phyloP scores from a whole-genome alignment of 192 early-diverging fungal genomes.

The Backusella tarrabulga region DNA sequence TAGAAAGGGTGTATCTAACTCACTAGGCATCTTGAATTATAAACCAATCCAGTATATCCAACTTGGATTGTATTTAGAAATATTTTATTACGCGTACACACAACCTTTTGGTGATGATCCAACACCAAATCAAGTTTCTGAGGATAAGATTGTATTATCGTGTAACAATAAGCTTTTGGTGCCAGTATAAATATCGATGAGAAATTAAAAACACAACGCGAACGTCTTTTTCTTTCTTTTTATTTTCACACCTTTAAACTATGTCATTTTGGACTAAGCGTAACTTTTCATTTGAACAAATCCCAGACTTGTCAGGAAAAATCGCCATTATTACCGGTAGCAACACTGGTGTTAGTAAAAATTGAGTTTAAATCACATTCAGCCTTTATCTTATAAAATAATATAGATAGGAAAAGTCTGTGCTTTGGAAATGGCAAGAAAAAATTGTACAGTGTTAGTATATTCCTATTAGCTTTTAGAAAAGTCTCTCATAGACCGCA shows the following conservation, averaged over 20 bases:
- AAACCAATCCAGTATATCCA: no score
- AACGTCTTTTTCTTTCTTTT: neutral
- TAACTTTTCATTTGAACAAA: slow-evolving; percentile 23
- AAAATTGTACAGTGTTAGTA: slow-evolving; percentile 28
- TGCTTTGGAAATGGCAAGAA: slow-evolving; percentile 28
- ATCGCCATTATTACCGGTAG: slow-evolving; percentile 49
- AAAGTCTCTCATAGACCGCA: neutral
- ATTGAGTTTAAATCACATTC: neutral
- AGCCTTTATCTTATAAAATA: neutral
- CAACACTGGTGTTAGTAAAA: slow-evolving; percentile 38
- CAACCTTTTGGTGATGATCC: no score
- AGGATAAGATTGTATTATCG: neutral
- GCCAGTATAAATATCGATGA: neutral
- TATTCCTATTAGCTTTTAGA: neutral
- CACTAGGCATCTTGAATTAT: no score
- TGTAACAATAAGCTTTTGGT: neutral
- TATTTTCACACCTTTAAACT: neutral
- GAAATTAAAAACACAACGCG: neutral
- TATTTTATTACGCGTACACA: no score
- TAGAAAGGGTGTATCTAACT: no score
- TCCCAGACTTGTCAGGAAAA: slow-evolving; percentile 41
- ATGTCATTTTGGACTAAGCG: neutral
- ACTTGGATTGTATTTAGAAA: no score
- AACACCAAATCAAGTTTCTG: no score
- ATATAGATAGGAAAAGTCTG: slow-evolving; percentile 29